Evolutionary conservation across 371 early-diverging fungal genomes (phyloP).

Genomic region (Apophysomyces trapeziformis): DNA sequence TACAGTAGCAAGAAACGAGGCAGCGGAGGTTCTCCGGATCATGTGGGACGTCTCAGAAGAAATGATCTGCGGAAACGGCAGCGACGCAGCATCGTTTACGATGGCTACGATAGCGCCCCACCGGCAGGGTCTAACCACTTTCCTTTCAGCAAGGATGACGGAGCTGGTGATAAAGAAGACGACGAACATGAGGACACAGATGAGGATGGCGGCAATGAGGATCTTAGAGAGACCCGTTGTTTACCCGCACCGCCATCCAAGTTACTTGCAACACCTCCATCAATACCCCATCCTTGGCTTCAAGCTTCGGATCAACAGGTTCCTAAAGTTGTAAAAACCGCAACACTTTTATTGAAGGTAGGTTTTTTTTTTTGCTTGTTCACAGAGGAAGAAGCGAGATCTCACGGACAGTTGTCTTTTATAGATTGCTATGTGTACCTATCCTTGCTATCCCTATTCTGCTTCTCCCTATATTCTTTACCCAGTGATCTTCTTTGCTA

Average conservation of each 20-base stretch:
- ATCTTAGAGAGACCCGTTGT: constrained; percentile 7
- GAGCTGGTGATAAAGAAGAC: too few species aligned
- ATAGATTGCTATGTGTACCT: constrained; percentile 48
- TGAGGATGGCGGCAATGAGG: not conserved
- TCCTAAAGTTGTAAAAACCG: constrained; percentile 23
- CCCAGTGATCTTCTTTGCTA: constrained; percentile 41
- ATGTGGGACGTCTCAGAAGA: too few species aligned
- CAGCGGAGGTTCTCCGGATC: too few species aligned
- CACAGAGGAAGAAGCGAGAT: too few species aligned
- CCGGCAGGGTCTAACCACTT: too few species aligned
- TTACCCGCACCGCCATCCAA: not conserved
- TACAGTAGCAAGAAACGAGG: too few species aligned
- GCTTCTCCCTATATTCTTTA: constrained; percentile 36
- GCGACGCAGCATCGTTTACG: too few species aligned
- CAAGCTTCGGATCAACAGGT: constrained; percentile 14
- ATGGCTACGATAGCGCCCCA: too few species aligned
- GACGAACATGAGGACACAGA: not conserved
- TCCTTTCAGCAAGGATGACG: too few species aligned
- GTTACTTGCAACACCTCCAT: not conserved
- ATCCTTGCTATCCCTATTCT: constrained; percentile 49
- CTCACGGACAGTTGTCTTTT: not conserved
- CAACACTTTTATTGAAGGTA: constrained; percentile 38
- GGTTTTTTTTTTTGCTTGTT: not conserved
- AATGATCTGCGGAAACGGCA: too few species aligned
- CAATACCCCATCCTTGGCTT: constrained; percentile 1